Conservation (phyloP, 2,329 filamentous ascomycete genomes). For the Cytospora schulzeri region DNA sequence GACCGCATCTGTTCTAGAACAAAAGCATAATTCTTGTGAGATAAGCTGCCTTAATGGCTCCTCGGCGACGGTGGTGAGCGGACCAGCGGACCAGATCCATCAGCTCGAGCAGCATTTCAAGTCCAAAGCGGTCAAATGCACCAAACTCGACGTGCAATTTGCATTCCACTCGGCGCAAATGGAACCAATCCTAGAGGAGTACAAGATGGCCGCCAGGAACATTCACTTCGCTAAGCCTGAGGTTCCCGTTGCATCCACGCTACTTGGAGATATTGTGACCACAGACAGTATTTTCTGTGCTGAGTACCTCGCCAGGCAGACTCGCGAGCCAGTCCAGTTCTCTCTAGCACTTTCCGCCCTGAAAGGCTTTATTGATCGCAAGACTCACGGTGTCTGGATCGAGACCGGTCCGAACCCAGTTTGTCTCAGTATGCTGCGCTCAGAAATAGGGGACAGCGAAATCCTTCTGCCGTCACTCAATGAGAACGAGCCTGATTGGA, state of each 20-base stretch:
- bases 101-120: slow-evolving; percentile 45
- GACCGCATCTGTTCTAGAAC: slow-evolving; percentile 33
- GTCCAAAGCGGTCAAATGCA: slow-evolving; percentile 43
- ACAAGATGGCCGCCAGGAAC: background rate
- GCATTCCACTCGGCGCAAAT: slow-evolving; percentile 58
- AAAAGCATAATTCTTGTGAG: slow-evolving; percentile 42
- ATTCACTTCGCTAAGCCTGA: slow-evolving; percentile 1
- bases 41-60: slow-evolving; percentile 76
- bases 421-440: background rate
- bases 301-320: slow-evolving; percentile 43
- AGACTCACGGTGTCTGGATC: background rate
- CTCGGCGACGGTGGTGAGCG: slow-evolving; percentile 69
- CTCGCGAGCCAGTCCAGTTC: slow-evolving; percentile 47
- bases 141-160: slow-evolving; percentile 51
- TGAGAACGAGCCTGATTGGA: background rate
- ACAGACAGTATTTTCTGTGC: slow-evolving; percentile 41
- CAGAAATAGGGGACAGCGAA: background rate
- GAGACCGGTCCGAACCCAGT: slow-evolving; percentile 3
- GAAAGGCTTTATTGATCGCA: background rate
- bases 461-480: slow-evolving; percentile 2
- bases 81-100: slow-evolving; percentile 43
- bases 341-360: slow-evolving; percentile 1
- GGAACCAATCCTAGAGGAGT: slow-evolving; percentile 48
- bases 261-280: slow-evolving; percentile 36
- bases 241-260: slow-evolving; percentile 31